Conservation (phyloP, 2,329 filamentous ascomycete species). For the Penicillium sp. region DNA sequence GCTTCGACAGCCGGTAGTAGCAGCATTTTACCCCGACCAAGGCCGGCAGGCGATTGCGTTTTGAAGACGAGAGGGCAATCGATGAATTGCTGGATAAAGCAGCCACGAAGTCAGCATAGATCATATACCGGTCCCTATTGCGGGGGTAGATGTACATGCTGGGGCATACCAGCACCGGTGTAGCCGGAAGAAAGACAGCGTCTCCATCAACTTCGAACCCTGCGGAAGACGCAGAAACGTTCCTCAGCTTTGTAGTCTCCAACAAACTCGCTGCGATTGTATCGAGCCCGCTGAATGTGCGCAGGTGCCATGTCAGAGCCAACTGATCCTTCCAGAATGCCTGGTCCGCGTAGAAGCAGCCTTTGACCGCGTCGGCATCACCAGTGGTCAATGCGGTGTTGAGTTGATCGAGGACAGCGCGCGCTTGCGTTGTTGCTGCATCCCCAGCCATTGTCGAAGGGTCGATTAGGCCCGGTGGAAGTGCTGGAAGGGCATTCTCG, state of each 20-base stretch:
- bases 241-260: slow-evolving; percentile 1
- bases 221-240: neutral
- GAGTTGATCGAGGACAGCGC: neutral
- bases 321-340: slow-evolving; percentile 46
- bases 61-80: slow-evolving; percentile 38
- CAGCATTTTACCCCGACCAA: slow-evolving; percentile 38
- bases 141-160: no score
- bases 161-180: slow-evolving; percentile 22
- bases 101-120: neutral
- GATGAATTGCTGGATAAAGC: slow-evolving; percentile 35
- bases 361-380: slow-evolving; percentile 28
- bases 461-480: neutral
- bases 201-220: slow-evolving; percentile 19
- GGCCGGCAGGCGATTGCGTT: slow-evolving; percentile 36
- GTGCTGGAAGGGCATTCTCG: neutral
- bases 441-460: neutral
- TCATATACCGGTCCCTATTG: no score
- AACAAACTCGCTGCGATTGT: slow-evolving; percentile 30
- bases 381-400: slow-evolving; percentile 21
- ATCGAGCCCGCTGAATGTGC: slow-evolving; percentile 34
- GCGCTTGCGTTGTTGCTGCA: neutral
- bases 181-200: slow-evolving; percentile 21
- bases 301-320: slow-evolving; percentile 45
- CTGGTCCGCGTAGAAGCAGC: slow-evolving; percentile 38
- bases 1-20: slow-evolving; percentile 30